A percentile compares a stretch with the other conserved stretches of the same genome.
Evolutionary conservation across 164 flowering plant genomes (phyloP).

Genomic region (Chimonanthus praecox): DNA sequence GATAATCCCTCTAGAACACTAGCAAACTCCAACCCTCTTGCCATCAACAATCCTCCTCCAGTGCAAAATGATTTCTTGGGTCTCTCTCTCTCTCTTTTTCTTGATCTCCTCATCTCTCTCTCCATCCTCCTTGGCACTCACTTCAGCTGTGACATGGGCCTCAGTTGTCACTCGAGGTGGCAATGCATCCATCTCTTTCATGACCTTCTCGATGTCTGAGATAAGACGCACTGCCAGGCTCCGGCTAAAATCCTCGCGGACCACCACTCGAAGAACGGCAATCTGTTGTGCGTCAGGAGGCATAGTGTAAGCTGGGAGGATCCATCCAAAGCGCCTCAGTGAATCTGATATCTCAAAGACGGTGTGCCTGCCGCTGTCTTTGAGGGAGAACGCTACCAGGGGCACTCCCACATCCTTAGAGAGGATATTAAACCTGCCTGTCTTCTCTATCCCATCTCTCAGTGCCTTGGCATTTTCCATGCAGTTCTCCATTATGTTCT

Average conservation of each 20-base stretch:
- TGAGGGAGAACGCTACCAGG: conserved; percentile 51
- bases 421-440: conserved; percentile 44
- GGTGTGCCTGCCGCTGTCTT: conserved; percentile 40
- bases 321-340: conserved; percentile 60
- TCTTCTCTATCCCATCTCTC: conserved; percentile 40
- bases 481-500: conserved; percentile 51
- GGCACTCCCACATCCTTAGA: conserved; percentile 67
- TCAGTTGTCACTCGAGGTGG: conserved; percentile 17
- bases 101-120: conserved; percentile 6
- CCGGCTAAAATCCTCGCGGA: conserved; percentile 69
- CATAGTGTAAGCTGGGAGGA: conserved; percentile 52
- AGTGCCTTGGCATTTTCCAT: conserved; percentile 40
- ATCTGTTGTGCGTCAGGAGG: conserved; percentile 28
- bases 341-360: conserved; percentile 50
- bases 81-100: conserved; percentile 24
- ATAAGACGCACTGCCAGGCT: conserved; percentile 47
- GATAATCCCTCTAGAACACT: conserved; percentile 5
- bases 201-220: conserved; percentile 33
- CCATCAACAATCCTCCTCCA: conserved; percentile 37
- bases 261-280: conserved; percentile 35
- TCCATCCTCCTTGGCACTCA: conserved; percentile 4
- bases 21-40: conserved; percentile 37
- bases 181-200: conserved; percentile 33
- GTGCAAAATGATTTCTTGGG: conserved; percentile 15
- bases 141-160: conserved; percentile 20